These are phyloP conservation scores for Botrytis fabae DNA, from an alignment of 2,329 filamentous ascomycete genomes.

Conservation along the genomic window DNA sequence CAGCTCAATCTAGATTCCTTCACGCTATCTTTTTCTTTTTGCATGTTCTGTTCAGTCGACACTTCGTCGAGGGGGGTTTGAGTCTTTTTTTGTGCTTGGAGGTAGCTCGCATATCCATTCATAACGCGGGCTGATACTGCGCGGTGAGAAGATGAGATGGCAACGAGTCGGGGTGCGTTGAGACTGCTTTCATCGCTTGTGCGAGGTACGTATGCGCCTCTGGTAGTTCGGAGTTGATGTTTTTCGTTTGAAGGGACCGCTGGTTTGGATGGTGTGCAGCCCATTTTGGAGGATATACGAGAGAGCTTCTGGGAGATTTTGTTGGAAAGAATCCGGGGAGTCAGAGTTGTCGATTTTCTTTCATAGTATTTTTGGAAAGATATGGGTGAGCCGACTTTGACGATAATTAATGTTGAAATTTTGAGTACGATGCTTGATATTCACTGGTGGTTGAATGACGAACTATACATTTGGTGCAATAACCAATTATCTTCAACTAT, in stretches of 20 bases:
- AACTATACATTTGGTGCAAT: background rate
- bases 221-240: too few species aligned
- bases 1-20: background rate
- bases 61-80: fast-evolving
- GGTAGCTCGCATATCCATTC: background rate
- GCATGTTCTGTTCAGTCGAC: background rate
- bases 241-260: background rate
- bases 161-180: background rate
- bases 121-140: background rate
- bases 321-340: background rate
- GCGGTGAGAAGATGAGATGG: background rate
- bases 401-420: too few species aligned
- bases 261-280: background rate
- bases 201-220: background rate
- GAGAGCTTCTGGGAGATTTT: background rate
- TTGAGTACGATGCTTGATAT: background rate
- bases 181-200: background rate
- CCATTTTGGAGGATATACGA: background rate
- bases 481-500: background rate
- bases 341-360: too few species aligned
- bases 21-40: background rate
- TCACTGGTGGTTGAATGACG: background rate
- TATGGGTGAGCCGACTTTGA: background rate
- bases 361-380: background rate
- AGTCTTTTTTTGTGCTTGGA: background rate